Conservation (phyloP, 2,329 filamentous ascomycete species). For the Plenodomus tracheiphilus region DNA sequence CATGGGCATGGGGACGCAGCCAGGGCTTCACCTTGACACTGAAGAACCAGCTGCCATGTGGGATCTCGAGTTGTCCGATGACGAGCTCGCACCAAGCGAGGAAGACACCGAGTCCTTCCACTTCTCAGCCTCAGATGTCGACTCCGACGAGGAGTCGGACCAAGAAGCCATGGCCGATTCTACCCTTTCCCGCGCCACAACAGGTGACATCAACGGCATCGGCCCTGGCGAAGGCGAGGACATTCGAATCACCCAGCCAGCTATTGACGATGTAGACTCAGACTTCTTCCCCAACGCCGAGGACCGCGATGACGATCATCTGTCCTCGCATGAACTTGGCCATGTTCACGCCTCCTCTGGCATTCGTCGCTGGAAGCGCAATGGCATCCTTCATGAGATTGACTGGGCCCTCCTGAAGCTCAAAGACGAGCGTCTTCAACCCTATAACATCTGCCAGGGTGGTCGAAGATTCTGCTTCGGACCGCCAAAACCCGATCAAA, state of each 20-base stretch:
- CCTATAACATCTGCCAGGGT: slow-evolving; percentile 70
- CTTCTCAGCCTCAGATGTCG: slow-evolving; percentile 61
- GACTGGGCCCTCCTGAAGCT: slow-evolving; percentile 94
- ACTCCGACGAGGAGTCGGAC: slow-evolving; percentile 27
- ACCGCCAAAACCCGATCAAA: slow-evolving; percentile 29
- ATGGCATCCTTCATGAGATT: slow-evolving; percentile 82
- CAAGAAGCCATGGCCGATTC: slow-evolving; percentile 36
- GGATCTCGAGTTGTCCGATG: slow-evolving; percentile 58
- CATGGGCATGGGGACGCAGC: slow-evolving; percentile 42
- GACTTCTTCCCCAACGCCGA: slow-evolving; percentile 79
- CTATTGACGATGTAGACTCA: slow-evolving; percentile 81
- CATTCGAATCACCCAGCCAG: slow-evolving; percentile 86
- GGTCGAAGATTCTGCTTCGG: slow-evolving; percentile 45
- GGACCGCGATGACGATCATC: slow-evolving; percentile 75
- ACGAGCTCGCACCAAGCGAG: slow-evolving; percentile 50
- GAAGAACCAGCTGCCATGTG: slow-evolving; percentile 35
- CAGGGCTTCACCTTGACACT: slow-evolving; percentile 34
- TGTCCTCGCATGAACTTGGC: slow-evolving; percentile 79
- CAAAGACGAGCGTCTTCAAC: slow-evolving; percentile 68
- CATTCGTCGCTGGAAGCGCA: slow-evolving; percentile 72
- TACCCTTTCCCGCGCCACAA: slow-evolving; percentile 32
- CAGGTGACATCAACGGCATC: slow-evolving; percentile 76
- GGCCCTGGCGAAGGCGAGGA: slow-evolving; percentile 74
- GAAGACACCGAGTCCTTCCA: slow-evolving; percentile 47
- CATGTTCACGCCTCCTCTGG: slow-evolving; percentile 89